phyloP scores from a whole-genome alignment of 768 basidiomycete species.

The Trametes maxima region DNA sequence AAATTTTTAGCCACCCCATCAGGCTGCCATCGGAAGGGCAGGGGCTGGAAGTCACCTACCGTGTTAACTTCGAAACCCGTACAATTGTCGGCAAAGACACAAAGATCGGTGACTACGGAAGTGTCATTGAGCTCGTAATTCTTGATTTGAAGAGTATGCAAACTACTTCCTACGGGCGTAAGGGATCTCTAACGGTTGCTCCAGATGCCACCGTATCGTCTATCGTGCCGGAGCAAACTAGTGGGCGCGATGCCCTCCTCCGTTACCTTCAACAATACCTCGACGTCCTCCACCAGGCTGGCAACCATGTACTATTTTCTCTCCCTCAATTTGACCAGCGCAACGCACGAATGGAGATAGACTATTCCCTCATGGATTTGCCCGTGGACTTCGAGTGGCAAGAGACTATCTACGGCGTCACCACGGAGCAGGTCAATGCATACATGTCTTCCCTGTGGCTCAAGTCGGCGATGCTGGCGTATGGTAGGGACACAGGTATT shows the following conservation, averaged over 20 bases:
- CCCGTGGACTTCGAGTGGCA: slow-evolving; percentile 10
- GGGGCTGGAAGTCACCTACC: slow-evolving; percentile 22
- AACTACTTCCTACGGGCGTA: background rate
- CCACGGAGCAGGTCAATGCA: slow-evolving; percentile 31
- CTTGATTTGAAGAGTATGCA: slow-evolving; percentile 22
- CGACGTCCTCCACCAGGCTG: slow-evolving; percentile 30
- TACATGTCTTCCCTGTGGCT: slow-evolving; percentile 31
- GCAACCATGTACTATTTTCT: slow-evolving; percentile 34
- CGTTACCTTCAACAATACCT: slow-evolving; percentile 28
- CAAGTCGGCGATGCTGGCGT: slow-evolving; percentile 29
- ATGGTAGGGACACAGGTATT: slow-evolving; percentile 2
- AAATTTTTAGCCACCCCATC: background rate
- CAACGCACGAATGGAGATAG: slow-evolving; percentile 19
- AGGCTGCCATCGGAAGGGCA: background rate
- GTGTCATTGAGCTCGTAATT: slow-evolving; percentile 25
- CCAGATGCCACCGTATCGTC: slow-evolving; percentile 1
- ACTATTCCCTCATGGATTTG: slow-evolving; percentile 31
- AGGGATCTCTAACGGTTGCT: background rate
- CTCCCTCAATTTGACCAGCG: slow-evolving; percentile 36
- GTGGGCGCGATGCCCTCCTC: slow-evolving; percentile 9
- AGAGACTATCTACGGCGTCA: slow-evolving; percentile 26
- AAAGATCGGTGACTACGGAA: slow-evolving; percentile 28
- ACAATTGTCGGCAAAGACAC: slow-evolving; percentile 27
- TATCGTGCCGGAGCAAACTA: slow-evolving; percentile 14
- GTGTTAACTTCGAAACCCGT: slow-evolving; percentile 26